These are phyloP conservation scores for Citrus cavaleriei DNA, from an alignment of 345 rosid genomes.

Conservation along the genomic window DNA sequence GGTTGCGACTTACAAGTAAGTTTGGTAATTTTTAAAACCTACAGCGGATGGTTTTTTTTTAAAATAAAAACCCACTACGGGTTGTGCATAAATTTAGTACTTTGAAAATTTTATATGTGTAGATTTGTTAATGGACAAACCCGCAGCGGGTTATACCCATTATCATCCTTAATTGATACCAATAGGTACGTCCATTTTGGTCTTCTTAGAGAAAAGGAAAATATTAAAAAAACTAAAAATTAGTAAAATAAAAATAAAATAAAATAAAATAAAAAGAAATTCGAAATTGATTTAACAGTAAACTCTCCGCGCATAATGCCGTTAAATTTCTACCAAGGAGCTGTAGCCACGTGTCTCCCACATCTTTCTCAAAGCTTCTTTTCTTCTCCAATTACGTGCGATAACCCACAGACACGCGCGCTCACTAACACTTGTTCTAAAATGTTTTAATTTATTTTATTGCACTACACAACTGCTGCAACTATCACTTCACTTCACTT, in stretches of 20 bases:
- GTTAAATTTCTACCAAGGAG: not conserved
- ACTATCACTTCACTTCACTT: not conserved
- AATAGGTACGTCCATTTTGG: rapidly evolving
- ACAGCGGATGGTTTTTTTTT: no score
- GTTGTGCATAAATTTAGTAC: no score
- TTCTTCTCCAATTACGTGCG: not conserved
- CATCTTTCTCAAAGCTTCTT: constrained; percentile 4
- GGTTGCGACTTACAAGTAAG: no score
- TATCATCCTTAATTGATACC: no score
- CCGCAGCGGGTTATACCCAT: no score
- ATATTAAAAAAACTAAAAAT: no score
- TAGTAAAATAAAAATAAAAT: no score
- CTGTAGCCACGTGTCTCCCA: not conserved
- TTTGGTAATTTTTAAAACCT: no score
- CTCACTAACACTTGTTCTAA: not conserved
- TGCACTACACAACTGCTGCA: not conserved
- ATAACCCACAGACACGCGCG: not conserved
- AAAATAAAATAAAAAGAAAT: not conserved
- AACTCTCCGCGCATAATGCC: not conserved
- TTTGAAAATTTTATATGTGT: no score
- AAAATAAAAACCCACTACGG: no score
- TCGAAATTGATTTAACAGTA: not conserved
- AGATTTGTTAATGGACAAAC: no score
- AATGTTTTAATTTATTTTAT: not conserved
- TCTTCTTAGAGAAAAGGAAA: no score